Evolutionary conservation across 2,329 filamentous ascomycete genomes (phyloP), one percentile per base, ranked within the genome.

Genomic region (Taxawa tesnikishii): DNA sequence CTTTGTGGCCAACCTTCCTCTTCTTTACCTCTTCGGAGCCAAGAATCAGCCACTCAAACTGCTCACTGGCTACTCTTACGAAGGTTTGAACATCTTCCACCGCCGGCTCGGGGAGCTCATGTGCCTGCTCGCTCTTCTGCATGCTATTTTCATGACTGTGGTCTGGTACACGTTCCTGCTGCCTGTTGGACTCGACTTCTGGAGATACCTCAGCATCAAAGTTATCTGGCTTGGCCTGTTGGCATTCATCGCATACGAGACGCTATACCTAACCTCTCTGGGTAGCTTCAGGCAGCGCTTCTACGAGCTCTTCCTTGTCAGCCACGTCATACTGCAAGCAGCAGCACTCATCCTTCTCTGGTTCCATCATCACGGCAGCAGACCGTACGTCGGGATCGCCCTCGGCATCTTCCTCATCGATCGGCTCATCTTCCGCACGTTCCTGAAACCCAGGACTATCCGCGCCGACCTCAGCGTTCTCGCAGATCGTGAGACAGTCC

Each of bases 51-150:
- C 75, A 0, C 46, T 79, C 19, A 68, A 69, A 36, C 43, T 62
- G 2, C 54, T 80, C 12, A 78, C 74, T 0, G 73, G 75, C 4
- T 66, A 68, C 39, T 78, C 73, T 1, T 80, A 80, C 45, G 75
- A 79, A 50, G 65, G 69, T 4, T 57, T 79, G 26, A 78, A 79
- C 46, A 68, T 79, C 28, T 66, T 79, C 34, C 75, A 80, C 47
- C 68, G 75, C 21, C 63, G 74, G 4, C 59, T 78, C 2, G 74
- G 75, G 15, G 73, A 78, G 48, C 48, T 70, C 16, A 61, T 78
- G 51, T 77, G 72, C 46, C 51, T 75, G n/a, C 58, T 69, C 24
- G 73, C 71, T 2, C 42, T 70, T 1, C 38, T 77, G 0, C 75
- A 80, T 42, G 60, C 64, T 19, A 44, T 50, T 4, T 63, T 66